phyloP scores from a whole-genome alignment of 495 filamentous ascomycete genomes.

The Penicillium odoratum region DNA sequence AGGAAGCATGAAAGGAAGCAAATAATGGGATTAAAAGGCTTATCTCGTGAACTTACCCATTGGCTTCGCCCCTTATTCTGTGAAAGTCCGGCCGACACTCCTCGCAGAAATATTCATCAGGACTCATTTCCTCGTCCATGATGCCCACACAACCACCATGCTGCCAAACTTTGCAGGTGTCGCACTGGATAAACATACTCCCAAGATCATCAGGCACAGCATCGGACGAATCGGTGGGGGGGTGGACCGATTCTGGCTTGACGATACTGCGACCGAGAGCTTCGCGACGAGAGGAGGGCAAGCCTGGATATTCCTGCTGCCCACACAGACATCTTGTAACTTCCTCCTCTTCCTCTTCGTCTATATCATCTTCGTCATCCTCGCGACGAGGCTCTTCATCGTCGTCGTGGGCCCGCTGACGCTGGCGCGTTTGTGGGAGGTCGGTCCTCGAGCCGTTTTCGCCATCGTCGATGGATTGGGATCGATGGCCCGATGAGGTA shows the following conservation, averaged over 20 bases:
- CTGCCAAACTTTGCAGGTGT: conserved; percentile 97
- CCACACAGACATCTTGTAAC: conserved; percentile 94
- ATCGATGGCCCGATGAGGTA: conserved; percentile 71
- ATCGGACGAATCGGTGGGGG: conserved; percentile 40
- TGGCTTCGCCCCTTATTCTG: conserved; percentile 70
- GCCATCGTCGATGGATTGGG: conserved; percentile 76
- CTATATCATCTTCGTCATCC: conserved; percentile 63
- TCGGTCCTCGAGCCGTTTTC: conserved; percentile 57
- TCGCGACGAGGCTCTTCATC: conserved; percentile 54
- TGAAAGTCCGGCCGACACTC: conserved; percentile 89
- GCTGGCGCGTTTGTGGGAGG: conserved; percentile 68
- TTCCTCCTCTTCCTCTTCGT: conserved; percentile 80
- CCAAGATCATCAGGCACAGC: conserved; percentile 77
- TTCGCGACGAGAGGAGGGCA: conserved; percentile 66
- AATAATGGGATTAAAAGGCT: conserved; percentile 12
- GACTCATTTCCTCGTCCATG: conserved; percentile 85
- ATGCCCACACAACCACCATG: conserved; percentile 98
- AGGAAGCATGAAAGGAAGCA: conserved; percentile 14
- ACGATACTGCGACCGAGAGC: conserved; percentile 53
- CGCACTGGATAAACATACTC: conserved; percentile 97
- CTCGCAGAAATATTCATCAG: conserved; percentile 98
- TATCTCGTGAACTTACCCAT: conserved; percentile 71
- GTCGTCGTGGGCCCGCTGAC: conserved; percentile 66
- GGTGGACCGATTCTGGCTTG: conserved; percentile 57
- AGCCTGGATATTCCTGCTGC: conserved; percentile 90